A percentile compares a stretch with the other conserved stretches of the same genome.
Evolutionary conservation across 2,329 filamentous ascomycete genomes (phyloP).

Genomic region (Monosporascus sp.): DNA sequence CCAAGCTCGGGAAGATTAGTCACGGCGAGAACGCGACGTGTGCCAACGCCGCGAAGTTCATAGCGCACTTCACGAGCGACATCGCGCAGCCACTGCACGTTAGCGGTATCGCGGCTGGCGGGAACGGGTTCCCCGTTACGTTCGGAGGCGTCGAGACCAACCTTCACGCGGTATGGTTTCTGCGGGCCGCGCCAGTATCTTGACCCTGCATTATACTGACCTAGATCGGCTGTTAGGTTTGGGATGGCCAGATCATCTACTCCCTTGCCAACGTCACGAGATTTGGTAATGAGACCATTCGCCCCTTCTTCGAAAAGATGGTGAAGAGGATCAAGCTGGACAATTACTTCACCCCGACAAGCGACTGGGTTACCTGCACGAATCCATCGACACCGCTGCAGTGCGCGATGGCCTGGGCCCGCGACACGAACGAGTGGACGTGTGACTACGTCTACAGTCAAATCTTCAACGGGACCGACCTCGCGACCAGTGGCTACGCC

Average conservation of each 20-base stretch:
- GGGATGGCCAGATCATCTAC: constrained; percentile 45
- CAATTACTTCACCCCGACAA: constrained; percentile 10
- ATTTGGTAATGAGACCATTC: constrained; percentile 13
- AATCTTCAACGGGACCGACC: constrained; percentile 14
- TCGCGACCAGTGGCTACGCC: constrained; percentile 15
- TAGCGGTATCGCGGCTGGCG: constrained; percentile 36
- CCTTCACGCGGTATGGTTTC: constrained; percentile 34
- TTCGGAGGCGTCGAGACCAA: constrained; percentile 38
- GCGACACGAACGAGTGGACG: constrained; percentile 16
- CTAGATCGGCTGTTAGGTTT: constrained; percentile 18
- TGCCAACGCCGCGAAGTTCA: constrained; percentile 26
- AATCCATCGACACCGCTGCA: constrained; percentile 8
- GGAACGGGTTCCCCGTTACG: constrained; percentile 40
- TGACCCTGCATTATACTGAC: not conserved
- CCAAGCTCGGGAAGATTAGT: constrained; percentile 11
- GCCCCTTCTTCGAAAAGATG: constrained; percentile 13
- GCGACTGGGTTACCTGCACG: constrained; percentile 12
- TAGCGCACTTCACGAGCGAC: constrained; percentile 38
- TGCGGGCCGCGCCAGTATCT: not conserved
- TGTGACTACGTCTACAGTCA: constrained; percentile 18
- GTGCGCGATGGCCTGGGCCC: constrained; percentile 12
- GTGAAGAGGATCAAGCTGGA: constrained; percentile 9
- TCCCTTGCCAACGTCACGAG: constrained; percentile 9
- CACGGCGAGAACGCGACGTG: constrained; percentile 9
- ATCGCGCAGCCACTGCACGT: constrained; percentile 38